Percentiles rank a stretch among this genome's conserved stretches.
Evolutionary conservation across 2,329 filamentous ascomycete species (phyloP).

Genomic region (Fusarium heterosporum): DNA sequence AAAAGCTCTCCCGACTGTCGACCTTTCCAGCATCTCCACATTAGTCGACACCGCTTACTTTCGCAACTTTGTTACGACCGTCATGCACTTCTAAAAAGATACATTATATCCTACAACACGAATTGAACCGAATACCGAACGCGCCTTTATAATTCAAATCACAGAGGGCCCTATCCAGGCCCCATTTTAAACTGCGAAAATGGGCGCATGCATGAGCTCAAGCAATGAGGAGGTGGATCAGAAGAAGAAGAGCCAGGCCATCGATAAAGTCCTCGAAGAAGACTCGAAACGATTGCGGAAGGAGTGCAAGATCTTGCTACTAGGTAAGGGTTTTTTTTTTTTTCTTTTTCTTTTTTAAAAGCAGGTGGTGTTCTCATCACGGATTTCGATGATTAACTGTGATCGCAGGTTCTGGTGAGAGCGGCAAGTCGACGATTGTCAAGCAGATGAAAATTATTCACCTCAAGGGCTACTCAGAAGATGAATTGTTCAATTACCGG

Average conservation of each 20-base stretch:
- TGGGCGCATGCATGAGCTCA: conserved; percentile 95
- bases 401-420: conserved; percentile 88
- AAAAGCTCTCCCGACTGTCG: conserved; percentile 9
- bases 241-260: conserved; percentile 96
- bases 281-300: conserved; percentile 91
- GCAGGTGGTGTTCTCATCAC: conserved; percentile 1
- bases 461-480: conserved; percentile 94
- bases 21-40: conserved; percentile 6
- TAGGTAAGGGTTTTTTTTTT: conserved; percentile 72
- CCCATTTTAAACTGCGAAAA: conserved; percentile 58
- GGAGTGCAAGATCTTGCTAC: conserved; percentile 98
- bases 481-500: conserved; percentile 93
- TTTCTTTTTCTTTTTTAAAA: no score
- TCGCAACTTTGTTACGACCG: conserved; percentile 32
- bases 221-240: conserved; percentile 88
- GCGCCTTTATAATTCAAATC: conserved; percentile 13
- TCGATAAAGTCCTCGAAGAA: conserved; percentile 93
- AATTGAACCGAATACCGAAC: conserved; percentile 27
- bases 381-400: conserved; percentile 33
- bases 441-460: conserved; percentile 99
- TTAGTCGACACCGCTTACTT: conserved; percentile 28
- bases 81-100: conserved; percentile 45
- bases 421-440: conserved; percentile 98
- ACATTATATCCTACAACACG: conserved; percentile 28
- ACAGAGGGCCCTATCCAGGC: conserved; percentile 28